Evolutionary conservation across 2,329 filamentous ascomycete species (phyloP).

Genomic region (Chaetomiaceae sp.): DNA sequence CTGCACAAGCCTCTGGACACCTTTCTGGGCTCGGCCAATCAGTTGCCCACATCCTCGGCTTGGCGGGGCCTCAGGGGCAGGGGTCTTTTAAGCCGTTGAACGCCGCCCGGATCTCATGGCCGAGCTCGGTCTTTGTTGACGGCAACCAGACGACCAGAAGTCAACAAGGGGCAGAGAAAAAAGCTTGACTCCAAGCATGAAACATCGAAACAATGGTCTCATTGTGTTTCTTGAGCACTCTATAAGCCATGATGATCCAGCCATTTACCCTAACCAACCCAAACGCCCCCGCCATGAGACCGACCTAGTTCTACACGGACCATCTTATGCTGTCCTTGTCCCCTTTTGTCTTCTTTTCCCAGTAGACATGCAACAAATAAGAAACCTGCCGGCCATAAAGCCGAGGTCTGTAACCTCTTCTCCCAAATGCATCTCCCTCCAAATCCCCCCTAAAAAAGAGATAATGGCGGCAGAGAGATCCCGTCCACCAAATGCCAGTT

Average conservation of each 20-base stretch:
- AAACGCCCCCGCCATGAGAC: conserved; percentile 18
- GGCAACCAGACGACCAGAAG: too few relatives aligned
- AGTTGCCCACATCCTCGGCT: neutral
- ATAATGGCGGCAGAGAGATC: neutral
- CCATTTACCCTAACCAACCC: conserved; percentile 2
- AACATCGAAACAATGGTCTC: neutral
- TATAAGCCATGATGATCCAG: conserved; percentile 6
- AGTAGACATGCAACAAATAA: conserved; percentile 8
- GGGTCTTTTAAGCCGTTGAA: conserved; percentile 1
- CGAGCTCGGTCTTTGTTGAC: too few relatives aligned
- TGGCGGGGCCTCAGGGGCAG: neutral
- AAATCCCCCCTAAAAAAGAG: neutral
- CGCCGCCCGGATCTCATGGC: too few relatives aligned
- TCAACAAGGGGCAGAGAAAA: too few relatives aligned
- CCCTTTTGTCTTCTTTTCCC: conserved; percentile 18
- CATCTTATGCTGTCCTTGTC: conserved; percentile 6
- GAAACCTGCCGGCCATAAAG: neutral
- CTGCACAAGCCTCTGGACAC: conserved; percentile 12
- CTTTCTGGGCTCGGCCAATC: conserved; percentile 11
- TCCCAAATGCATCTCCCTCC: neutral
- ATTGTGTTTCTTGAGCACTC: neutral
- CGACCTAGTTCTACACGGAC: conserved; percentile 16
- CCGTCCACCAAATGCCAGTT: conserved; percentile 10
- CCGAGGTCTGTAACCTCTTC: neutral
- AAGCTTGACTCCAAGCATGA: too few relatives aligned